Evolutionary conservation across 2,329 filamentous ascomycete species (phyloP).

Genomic region (Cladosporium sp.): DNA sequence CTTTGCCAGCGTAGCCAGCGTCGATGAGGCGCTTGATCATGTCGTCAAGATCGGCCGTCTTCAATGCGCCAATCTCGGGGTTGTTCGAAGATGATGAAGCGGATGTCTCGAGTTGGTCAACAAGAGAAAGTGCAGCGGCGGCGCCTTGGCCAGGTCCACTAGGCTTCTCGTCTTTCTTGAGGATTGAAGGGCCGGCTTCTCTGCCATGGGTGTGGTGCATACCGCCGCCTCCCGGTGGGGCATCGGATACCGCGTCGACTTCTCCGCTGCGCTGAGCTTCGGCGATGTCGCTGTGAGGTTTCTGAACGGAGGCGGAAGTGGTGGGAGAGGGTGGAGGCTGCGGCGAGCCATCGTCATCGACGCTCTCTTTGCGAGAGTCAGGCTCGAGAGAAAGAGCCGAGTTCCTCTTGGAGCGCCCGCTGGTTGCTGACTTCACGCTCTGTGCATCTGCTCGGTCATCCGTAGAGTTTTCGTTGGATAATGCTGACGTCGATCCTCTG

Average conservation of each 20-base stretch:
- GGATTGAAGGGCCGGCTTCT: constrained; percentile 80
- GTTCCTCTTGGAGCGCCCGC: constrained; percentile 37
- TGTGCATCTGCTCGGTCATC: constrained; percentile 73
- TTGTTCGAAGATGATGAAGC: constrained; percentile 45
- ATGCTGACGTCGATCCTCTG: constrained; percentile 61
- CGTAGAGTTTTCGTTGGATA: constrained; percentile 42
- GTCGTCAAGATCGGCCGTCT: constrained; percentile 90
- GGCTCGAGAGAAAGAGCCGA: constrained; percentile 28
- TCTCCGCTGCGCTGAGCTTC: constrained; percentile 82
- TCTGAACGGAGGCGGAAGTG: constrained; percentile 64
- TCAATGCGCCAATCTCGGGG: constrained; percentile 85
- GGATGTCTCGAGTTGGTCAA: constrained; percentile 15
- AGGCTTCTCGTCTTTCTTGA: constrained; percentile 63
- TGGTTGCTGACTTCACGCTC: constrained; percentile 68
- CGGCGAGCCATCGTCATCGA: constrained; percentile 27
- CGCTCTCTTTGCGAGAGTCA: constrained; percentile 5
- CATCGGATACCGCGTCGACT: constrained; percentile 90
- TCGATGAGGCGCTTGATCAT: constrained; percentile 94
- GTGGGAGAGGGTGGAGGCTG: constrained; percentile 77
- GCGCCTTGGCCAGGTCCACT: constrained; percentile 21
- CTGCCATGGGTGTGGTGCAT: constrained; percentile 49
- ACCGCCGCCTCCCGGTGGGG: constrained; percentile 65
- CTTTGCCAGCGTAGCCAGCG: constrained; percentile 91
- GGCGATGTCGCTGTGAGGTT: constrained; percentile 68
- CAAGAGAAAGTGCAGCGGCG: constrained; percentile 24